A percentile compares a stretch with the other conserved stretches of the same genome.
phyloP scores from a whole-genome alignment of 2,329 filamentous ascomycete genomes.

The Alternaria hordeiaustralica region DNA sequence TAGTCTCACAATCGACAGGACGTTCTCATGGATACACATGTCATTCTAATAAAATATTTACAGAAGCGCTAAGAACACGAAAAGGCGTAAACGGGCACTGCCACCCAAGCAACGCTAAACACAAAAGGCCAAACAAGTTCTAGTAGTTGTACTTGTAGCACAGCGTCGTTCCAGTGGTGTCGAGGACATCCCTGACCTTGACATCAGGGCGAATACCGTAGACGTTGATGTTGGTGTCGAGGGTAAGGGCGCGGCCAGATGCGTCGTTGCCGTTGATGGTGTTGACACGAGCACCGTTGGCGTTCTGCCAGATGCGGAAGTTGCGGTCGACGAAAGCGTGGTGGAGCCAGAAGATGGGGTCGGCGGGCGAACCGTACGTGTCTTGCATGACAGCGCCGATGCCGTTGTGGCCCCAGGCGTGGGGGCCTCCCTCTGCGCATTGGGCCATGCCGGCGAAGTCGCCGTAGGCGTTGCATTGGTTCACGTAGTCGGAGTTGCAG shows the following conservation, averaged over 20 bases:
- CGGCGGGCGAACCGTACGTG: conserved; percentile 40
- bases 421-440: conserved; percentile 39
- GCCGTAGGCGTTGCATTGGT: conserved; percentile 33
- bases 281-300: conserved; percentile 26
- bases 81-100: background rate
- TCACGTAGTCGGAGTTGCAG: conserved; percentile 35
- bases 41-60: conserved; percentile 9
- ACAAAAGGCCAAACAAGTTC: background rate
- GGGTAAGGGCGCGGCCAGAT: conserved; percentile 27
- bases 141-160: conserved; percentile 50
- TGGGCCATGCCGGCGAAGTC: conserved; percentile 38
- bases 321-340: conserved; percentile 59
- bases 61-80: conserved; percentile 2
- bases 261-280: conserved; percentile 51
- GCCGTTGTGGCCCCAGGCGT: conserved; percentile 47
- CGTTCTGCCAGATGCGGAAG: conserved; percentile 60
- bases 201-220: conserved; percentile 37
- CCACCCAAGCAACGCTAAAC: background rate
- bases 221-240: conserved; percentile 38
- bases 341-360: conserved; percentile 58
- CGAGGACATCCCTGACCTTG: conserved; percentile 38
- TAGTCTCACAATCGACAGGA: background rate
- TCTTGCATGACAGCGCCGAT: conserved; percentile 46
- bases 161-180: conserved; percentile 31
- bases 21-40: conserved; percentile 1